These are phyloP conservation scores for Begonia masoniana DNA, from an alignment of 306 rosid species.

Conservation along the genomic window DNA sequence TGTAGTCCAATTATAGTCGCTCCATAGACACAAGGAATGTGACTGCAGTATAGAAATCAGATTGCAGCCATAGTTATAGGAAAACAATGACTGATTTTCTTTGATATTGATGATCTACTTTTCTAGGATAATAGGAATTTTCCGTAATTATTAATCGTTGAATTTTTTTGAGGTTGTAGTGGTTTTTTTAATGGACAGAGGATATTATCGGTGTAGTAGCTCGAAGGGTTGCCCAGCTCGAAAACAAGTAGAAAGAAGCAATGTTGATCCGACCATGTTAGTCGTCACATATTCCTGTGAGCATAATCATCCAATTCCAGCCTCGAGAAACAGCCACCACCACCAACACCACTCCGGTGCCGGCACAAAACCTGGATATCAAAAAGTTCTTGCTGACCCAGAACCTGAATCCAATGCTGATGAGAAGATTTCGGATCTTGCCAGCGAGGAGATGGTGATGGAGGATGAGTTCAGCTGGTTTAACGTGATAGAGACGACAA, in stretches of 20 bases:
- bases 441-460: conserved; percentile 15
- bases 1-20: too few species aligned
- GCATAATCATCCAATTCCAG: conserved; percentile 82
- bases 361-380: conserved; percentile 3
- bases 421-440: conserved; percentile 28
- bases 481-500: conserved; percentile 46
- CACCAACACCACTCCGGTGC: background rate
- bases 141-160: too few species aligned
- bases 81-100: too few species aligned
- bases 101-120: too few species aligned
- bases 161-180: too few species aligned
- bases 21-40: too few species aligned
- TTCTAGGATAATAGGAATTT: too few species aligned
- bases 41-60: too few species aligned
- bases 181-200: conserved; percentile 29
- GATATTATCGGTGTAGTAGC: conserved; percentile 30
- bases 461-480: conserved; percentile 62
- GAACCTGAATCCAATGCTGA: conserved; percentile 13
- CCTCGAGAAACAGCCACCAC: conserved; percentile 37
- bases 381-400: background rate
- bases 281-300: conserved; percentile 74
- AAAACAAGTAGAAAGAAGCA: conserved; percentile 87
- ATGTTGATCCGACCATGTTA: conserved; percentile 75
- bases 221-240: conserved; percentile 95
- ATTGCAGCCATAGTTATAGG: too few species aligned